Evolutionary conservation across 1,284 basidiomycete species (phyloP).

Genomic region (Apiotrichum domesticum): DNA sequence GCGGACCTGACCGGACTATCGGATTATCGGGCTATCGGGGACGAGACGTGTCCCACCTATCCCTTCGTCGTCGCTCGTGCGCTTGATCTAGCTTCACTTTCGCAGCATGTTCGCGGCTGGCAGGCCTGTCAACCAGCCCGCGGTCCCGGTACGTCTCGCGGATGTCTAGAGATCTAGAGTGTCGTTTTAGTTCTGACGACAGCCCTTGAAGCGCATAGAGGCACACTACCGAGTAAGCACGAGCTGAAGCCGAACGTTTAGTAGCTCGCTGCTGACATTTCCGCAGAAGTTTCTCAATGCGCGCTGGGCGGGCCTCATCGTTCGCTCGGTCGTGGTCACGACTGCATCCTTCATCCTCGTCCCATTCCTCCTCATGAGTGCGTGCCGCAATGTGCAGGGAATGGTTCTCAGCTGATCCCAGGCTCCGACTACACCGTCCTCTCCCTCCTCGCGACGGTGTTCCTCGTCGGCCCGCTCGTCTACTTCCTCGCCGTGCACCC

Average conservation of each 20-base stretch:
- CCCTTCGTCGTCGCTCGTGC: too few species aligned
- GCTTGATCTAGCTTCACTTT: too few species aligned
- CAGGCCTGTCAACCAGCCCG: background rate
- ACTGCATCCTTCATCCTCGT: constrained; percentile 14
- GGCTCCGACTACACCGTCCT: constrained; percentile 9
- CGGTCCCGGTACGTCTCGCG: background rate
- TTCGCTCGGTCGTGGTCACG: constrained; percentile 11
- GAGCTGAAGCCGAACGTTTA: too few species aligned
- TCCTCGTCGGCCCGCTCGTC: constrained; percentile 44
- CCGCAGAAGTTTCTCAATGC: constrained; percentile 27
- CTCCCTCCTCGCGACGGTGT: constrained; percentile 6
- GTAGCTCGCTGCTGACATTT: background rate
- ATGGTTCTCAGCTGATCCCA: background rate
- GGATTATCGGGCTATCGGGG: too few species aligned
- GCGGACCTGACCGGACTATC: too few species aligned
- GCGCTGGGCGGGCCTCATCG: constrained; percentile 24
- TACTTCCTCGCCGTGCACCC: constrained; percentile 56
- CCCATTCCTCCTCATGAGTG: constrained; percentile 10
- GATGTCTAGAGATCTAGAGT: too few species aligned
- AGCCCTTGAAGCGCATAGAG: constrained; percentile 26
- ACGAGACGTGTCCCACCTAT: too few species aligned
- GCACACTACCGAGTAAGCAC: constrained; percentile 29
- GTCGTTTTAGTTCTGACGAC: background rate
- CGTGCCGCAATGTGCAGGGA: background rate
- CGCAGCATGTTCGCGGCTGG: too few species aligned